phyloP scores from a whole-genome alignment of 208 protist species.

The Herpetomonas samuelpessoai region DNA sequence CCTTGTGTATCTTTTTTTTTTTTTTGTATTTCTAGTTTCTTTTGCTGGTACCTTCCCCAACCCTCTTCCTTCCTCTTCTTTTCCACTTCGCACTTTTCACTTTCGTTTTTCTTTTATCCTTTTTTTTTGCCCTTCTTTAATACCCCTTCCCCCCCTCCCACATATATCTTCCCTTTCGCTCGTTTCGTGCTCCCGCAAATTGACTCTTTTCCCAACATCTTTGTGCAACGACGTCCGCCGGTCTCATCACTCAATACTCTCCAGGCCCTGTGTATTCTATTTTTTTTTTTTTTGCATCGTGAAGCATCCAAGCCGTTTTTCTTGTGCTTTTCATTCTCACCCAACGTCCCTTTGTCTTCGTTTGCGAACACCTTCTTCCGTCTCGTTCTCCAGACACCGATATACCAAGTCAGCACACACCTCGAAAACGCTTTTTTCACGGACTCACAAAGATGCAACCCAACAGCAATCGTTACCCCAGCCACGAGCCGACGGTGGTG shows the following conservation, averaged over 20 bases:
- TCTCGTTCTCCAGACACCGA: not conserved
- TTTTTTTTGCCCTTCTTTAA: not conserved
- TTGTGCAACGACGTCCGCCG: too few relatives aligned
- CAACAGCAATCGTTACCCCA: not conserved
- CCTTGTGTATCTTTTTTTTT: slow-evolving; percentile 2
- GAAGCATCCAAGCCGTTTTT: not conserved
- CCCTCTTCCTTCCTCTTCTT: not conserved
- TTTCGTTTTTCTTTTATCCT: not conserved
- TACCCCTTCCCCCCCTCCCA: not conserved
- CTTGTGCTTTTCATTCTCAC: not conserved
- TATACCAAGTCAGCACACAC: not conserved
- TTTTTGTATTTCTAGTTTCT: not conserved
- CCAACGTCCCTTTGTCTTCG: not conserved
- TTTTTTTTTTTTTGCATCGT: not conserved
- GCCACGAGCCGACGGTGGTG: not conserved
- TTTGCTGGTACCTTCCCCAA: not conserved
- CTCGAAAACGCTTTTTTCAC: not conserved
- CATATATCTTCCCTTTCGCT: not conserved
- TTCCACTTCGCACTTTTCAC: not conserved
- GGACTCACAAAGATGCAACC: not conserved
- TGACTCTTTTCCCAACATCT: slow-evolving; percentile 1
- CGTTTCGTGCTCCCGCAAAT: not conserved
- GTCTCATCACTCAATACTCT: not conserved
- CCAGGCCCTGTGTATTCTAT: not conserved
- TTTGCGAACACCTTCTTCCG: not conserved